Conservation (phyloP, 768 basidiomycete genomes). For the Psilocybe cyanescens region DNA sequence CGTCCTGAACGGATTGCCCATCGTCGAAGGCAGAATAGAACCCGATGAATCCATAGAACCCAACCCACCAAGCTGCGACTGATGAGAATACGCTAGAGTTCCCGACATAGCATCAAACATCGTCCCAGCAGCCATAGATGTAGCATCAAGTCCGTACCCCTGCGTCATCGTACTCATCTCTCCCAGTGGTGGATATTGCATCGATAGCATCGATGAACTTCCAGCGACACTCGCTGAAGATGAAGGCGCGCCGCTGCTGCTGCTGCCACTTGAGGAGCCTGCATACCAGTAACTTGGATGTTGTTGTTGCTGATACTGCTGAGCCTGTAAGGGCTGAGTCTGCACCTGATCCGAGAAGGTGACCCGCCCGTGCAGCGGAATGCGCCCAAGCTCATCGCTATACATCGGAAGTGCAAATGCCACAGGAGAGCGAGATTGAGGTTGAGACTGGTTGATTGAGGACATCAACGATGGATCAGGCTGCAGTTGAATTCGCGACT, state of each 20-base stretch:
- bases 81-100: conserved; percentile 5
- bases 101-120: conserved; percentile 29
- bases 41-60: neutral
- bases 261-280: neutral
- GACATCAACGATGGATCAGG: neutral
- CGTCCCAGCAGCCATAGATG: conserved; percentile 20
- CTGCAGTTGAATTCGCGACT: neutral
- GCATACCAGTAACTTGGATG: conserved; percentile 12
- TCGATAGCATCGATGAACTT: neutral
- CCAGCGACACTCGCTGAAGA: neutral
- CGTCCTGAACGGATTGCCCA: conserved; percentile 2
- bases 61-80: neutral
- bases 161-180: conserved; percentile 24
- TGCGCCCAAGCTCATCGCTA: conserved; percentile 59
- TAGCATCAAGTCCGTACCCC: conserved; percentile 23
- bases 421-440: conserved; percentile 8
- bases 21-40: neutral
- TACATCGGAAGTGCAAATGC: conserved; percentile 54
- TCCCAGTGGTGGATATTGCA: neutral
- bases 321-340: conserved; percentile 3
- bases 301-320: conserved; percentile 4
- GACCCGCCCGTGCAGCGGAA: conserved; percentile 46
- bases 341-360: conserved; percentile 25
- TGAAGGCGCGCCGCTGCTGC: neutral
- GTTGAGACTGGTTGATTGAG: neutral